These are phyloP conservation scores for Glycine soja DNA, from an alignment of 306 rosid species.

Conservation along the genomic window DNA sequence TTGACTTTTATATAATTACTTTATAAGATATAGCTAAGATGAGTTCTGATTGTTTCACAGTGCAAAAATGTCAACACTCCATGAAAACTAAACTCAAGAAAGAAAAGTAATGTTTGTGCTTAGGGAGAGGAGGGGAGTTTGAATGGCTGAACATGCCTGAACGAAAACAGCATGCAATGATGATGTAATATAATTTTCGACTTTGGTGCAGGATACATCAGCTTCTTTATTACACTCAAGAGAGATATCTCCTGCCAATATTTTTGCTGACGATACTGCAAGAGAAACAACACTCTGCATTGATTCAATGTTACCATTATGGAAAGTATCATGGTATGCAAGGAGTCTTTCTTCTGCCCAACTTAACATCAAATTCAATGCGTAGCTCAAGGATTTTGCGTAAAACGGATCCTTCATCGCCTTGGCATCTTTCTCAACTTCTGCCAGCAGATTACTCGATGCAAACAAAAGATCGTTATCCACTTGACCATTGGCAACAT, in stretches of 20 bases:
- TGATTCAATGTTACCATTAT: constrained; percentile 63
- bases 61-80: constrained; percentile 10
- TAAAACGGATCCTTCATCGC: constrained; percentile 56
- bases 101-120: background rate
- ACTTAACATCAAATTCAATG: constrained; percentile 54
- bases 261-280: constrained; percentile 70
- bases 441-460: constrained; percentile 68
- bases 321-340: constrained; percentile 67
- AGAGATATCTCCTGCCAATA: constrained; percentile 61
- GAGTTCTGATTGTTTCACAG: background rate
- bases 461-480: constrained; percentile 75
- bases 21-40: constrained; percentile 44
- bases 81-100: background rate
- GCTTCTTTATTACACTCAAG: constrained; percentile 65
- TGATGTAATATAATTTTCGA: constrained; percentile 76
- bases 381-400: constrained; percentile 57
- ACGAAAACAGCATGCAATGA: constrained; percentile 70
- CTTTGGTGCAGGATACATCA: constrained; percentile 63
- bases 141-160: constrained; percentile 68
- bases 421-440: constrained; percentile 67
- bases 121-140: background rate
- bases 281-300: constrained; percentile 71
- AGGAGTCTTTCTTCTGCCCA: constrained; percentile 83
- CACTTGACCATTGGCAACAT: constrained; percentile 69
- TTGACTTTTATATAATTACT: too few species aligned